Evolutionary conservation across 2,329 filamentous ascomycete genomes (phyloP).

Genomic region (Xylariaceae sp.): DNA sequence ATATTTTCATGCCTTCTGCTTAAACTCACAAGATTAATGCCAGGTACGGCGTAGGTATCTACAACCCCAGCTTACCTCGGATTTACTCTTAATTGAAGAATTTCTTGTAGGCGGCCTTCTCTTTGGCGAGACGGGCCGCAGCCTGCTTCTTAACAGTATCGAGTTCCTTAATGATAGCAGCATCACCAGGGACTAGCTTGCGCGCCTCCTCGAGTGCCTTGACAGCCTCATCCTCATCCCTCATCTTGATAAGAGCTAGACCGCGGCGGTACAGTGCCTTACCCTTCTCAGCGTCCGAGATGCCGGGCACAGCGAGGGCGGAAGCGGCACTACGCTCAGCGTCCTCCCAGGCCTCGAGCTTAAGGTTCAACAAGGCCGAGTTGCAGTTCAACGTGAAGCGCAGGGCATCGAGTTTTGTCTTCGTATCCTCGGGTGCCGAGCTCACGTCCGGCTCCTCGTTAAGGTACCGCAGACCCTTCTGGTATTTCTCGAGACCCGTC

Average conservation of each 20-base stretch:
- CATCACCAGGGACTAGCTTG: constrained; percentile 76
- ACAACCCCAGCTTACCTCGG: background rate
- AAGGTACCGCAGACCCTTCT: constrained; percentile 72
- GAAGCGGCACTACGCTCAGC: constrained; percentile 72
- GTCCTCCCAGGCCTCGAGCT: constrained; percentile 74
- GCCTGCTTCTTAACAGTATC: constrained; percentile 78
- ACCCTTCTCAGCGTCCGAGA: constrained; percentile 78
- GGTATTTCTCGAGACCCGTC: constrained; percentile 85
- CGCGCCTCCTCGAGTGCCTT: constrained; percentile 77
- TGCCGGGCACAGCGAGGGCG: constrained; percentile 71
- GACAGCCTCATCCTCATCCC: constrained; percentile 84
- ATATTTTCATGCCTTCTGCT: too few relatives aligned
- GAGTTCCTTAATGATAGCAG: constrained; percentile 76
- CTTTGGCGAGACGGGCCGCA: constrained; percentile 77
- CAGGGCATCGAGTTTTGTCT: constrained; percentile 70
- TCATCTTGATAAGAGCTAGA: constrained; percentile 74
- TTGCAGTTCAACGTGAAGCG: constrained; percentile 91
- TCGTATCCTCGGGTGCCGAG: constrained; percentile 70
- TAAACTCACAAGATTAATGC: too few relatives aligned
- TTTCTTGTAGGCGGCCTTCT: constrained; percentile 92
- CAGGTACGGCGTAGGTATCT: too few relatives aligned
- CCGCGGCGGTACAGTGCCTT: constrained; percentile 90
- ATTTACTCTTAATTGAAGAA: constrained; percentile 64
- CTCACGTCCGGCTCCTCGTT: constrained; percentile 73
- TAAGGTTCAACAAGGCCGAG: constrained; percentile 82